phyloP scores from a whole-genome alignment of 177 flowering plant genomes.

The Vitis hybrid region DNA sequence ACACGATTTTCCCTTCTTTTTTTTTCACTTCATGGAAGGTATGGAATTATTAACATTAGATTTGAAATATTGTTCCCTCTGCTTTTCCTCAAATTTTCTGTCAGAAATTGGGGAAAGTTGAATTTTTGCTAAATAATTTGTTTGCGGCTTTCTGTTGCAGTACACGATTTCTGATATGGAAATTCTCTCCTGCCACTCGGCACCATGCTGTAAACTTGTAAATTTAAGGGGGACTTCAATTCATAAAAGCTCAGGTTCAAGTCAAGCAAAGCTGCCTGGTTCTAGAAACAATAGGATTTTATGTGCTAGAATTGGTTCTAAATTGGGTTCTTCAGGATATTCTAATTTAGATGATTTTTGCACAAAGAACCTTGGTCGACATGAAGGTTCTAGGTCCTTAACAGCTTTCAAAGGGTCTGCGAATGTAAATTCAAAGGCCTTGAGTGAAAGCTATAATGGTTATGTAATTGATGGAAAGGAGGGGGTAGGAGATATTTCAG shows the following conservation, averaged over 20 bases:
- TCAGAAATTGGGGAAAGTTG: neutral
- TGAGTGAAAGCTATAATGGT: constrained; percentile 30
- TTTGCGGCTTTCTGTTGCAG: constrained; percentile 13
- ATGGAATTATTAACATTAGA: no score
- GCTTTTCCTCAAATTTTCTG: constrained; percentile 1
- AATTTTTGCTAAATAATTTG: neutral
- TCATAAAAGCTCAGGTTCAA: constrained; percentile 24
- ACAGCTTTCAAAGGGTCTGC: constrained; percentile 18
- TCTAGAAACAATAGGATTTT: constrained; percentile 22
- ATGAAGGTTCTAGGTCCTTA: constrained; percentile 20
- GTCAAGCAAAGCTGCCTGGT: constrained; percentile 22
- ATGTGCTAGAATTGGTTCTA: constrained; percentile 13
- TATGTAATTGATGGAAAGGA: constrained; percentile 57
- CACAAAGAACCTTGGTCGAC: constrained; percentile 5
- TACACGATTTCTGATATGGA: constrained; percentile 27
- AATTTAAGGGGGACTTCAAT: constrained; percentile 23
- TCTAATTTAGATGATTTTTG: constrained; percentile 1
- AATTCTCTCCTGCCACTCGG: constrained; percentile 30
- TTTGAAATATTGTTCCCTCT: neutral
- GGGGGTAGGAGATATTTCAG: constrained; percentile 27
- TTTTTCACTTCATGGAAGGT: neutral
- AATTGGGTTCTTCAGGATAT: constrained; percentile 16
- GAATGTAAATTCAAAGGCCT: constrained; percentile 21
- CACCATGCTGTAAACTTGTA: constrained; percentile 27
- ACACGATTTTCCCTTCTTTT: neutral